Percentiles rank a stretch among this genome's conserved stretches.
phyloP scores from a whole-genome alignment of 2,329 filamentous ascomycete genomes.

The Aspergillus versicolor region DNA sequence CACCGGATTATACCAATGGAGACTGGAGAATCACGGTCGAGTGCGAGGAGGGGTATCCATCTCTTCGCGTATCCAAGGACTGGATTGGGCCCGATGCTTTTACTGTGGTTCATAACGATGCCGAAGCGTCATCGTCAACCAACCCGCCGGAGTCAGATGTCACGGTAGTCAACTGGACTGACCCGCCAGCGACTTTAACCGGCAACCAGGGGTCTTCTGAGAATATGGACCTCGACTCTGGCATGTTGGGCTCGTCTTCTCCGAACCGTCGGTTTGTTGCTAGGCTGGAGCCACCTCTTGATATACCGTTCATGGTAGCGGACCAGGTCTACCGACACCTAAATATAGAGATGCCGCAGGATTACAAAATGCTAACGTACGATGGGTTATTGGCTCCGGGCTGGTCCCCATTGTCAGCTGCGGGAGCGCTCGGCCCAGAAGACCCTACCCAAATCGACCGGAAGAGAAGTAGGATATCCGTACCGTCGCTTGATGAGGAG shows the following conservation, averaged over 20 bases:
- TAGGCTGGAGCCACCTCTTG: constrained; percentile 42
- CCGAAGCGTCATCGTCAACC: constrained; percentile 23
- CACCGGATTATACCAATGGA: constrained; percentile 20
- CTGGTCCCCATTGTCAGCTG: constrained; percentile 21
- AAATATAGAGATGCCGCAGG: constrained; percentile 40
- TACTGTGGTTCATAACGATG: constrained; percentile 23
- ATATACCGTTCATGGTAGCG: constrained; percentile 43
- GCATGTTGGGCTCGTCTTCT: constrained; percentile 36
- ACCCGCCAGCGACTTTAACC: constrained; percentile 39
- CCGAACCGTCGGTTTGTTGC: constrained; percentile 47
- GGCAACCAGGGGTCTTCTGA: constrained; percentile 33
- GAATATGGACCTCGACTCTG: constrained; percentile 38
- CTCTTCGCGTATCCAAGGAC: constrained; percentile 44
- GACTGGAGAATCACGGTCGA: constrained; percentile 42
- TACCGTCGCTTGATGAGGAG: constrained; percentile 32
- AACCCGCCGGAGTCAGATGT: constrained; percentile 24
- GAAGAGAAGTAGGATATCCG: constrained; percentile 33
- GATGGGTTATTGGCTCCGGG: constrained; percentile 40
- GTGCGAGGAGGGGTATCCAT: constrained; percentile 47
- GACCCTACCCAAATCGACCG: constrained; percentile 28
- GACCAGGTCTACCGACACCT: constrained; percentile 43
- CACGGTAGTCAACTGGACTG: constrained; percentile 39
- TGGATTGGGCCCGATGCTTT: constrained; percentile 42
- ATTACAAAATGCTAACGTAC: constrained; percentile 40
- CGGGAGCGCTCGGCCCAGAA: constrained; percentile 26